phyloP scores from a whole-genome alignment of 2,329 filamentous ascomycete genomes.

The Colletotrichum noveboracense region DNA sequence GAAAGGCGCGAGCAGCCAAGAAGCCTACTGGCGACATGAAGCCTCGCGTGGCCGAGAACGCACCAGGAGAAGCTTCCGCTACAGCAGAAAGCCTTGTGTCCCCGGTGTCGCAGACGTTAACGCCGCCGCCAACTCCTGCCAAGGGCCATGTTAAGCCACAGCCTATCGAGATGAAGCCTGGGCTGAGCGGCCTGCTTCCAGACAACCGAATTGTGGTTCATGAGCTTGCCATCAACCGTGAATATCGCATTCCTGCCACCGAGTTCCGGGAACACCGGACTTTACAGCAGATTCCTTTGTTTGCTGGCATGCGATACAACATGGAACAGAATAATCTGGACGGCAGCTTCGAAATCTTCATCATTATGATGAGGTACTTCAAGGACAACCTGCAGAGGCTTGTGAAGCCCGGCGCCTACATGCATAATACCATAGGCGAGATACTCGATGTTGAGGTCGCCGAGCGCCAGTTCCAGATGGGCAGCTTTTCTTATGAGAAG shows the following conservation, averaged over 20 bases:
- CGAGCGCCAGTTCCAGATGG: slow-evolving; percentile 69
- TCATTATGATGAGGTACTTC: slow-evolving; percentile 74
- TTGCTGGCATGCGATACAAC: slow-evolving; percentile 64
- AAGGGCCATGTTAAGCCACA: slow-evolving; percentile 45
- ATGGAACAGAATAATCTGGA: slow-evolving; percentile 71
- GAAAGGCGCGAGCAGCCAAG: slow-evolving; percentile 67
- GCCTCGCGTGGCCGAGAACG: slow-evolving; percentile 66
- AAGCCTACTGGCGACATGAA: slow-evolving; percentile 73
- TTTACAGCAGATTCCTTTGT: slow-evolving; percentile 52
- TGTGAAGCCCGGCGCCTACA: slow-evolving; percentile 72
- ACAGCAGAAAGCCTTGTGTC: slow-evolving; percentile 41
- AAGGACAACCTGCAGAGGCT: slow-evolving; percentile 75
- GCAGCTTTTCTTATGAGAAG: slow-evolving; percentile 80
- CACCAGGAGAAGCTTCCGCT: slow-evolving; percentile 40
- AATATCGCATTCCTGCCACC: slow-evolving; percentile 73
- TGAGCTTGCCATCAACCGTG: slow-evolving; percentile 79
- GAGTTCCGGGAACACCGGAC: slow-evolving; percentile 64
- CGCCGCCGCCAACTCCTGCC: slow-evolving; percentile 57
- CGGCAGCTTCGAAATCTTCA: slow-evolving; percentile 70
- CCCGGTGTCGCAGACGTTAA: slow-evolving; percentile 54
- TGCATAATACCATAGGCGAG: slow-evolving; percentile 77
- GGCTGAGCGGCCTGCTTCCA: slow-evolving; percentile 63
- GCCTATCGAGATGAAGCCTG: slow-evolving; percentile 40
- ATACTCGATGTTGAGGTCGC: slow-evolving; percentile 77
- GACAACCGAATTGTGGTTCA: slow-evolving; percentile 79